Conservation (phyloP, 352 stramenopile species). For the Aphanomyces euteiches region DNA sequence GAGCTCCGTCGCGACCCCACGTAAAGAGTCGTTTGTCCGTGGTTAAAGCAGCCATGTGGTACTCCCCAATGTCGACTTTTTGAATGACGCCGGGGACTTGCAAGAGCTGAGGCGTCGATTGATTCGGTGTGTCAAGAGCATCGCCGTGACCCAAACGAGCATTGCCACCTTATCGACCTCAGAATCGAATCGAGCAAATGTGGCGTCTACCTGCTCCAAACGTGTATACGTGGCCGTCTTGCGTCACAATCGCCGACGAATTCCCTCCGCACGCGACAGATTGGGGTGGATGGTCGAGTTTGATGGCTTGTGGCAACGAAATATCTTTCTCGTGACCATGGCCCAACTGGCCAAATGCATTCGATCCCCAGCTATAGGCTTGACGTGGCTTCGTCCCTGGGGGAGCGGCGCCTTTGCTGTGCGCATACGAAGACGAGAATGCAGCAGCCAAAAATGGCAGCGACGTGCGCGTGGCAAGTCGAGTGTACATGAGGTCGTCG, state of each 20-base stretch:
- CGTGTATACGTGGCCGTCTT: conserved; percentile 26
- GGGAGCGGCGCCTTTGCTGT: neutral
- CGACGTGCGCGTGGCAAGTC: neutral
- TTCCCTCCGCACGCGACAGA: conserved; percentile 19
- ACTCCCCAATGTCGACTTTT: conserved; percentile 27
- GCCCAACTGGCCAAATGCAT: conserved; percentile 58
- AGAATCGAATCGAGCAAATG: neutral
- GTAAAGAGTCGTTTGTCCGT: conserved; percentile 19
- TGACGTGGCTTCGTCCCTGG: conserved; percentile 31
- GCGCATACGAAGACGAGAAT: neutral
- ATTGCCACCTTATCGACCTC: neutral
- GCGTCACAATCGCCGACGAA: conserved; percentile 22
- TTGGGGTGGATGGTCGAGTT: neutral
- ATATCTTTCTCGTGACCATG: conserved; percentile 40
- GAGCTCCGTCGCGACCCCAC: conserved; percentile 18
- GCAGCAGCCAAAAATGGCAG: conserved; percentile 4
- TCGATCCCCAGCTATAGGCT: conserved; percentile 53
- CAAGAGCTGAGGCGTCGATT: conserved; percentile 25
- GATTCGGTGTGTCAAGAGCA: conserved; percentile 25
- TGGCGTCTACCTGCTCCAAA: conserved; percentile 23
- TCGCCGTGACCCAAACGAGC: conserved; percentile 23
- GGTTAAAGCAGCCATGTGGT: conserved; percentile 28
- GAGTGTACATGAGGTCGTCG: conserved; percentile 8
- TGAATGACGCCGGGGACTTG: neutral
- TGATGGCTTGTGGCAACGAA: conserved; percentile 12